Conservation (phyloP, 2,329 filamentous ascomycete genomes). For the Diplodia corticola region DNA sequence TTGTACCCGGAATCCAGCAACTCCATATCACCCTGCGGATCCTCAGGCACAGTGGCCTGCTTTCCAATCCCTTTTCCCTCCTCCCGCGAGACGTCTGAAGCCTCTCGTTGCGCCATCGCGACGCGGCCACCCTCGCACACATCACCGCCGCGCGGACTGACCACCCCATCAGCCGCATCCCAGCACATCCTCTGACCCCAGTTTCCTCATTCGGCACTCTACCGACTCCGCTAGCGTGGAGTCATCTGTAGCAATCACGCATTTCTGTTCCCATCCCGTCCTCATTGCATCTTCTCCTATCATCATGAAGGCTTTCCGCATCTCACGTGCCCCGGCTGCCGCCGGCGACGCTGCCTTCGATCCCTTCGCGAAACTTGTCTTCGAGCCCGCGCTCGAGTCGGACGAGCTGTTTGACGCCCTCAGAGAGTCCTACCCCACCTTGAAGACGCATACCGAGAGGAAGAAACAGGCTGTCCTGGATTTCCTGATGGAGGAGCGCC, state of each 20-base stretch:
- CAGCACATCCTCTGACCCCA: neutral
- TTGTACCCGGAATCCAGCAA: slow-evolving; percentile 3
- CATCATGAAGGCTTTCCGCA: slow-evolving; percentile 21
- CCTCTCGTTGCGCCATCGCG: slow-evolving; percentile 15
- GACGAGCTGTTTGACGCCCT: slow-evolving; percentile 24
- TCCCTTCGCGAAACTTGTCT: slow-evolving; percentile 23
- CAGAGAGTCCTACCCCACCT: slow-evolving; percentile 10
- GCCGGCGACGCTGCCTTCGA: slow-evolving; percentile 10
- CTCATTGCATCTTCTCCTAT: slow-evolving; percentile 2
- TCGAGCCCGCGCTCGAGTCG: slow-evolving; percentile 23
- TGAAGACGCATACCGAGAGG: slow-evolving; percentile 24
- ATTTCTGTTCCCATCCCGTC: slow-evolving; percentile 3
- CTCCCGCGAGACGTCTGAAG: slow-evolving; percentile 3
- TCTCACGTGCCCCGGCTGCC: slow-evolving; percentile 22
- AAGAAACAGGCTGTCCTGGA: slow-evolving; percentile 24
- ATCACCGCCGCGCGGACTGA: neutral
- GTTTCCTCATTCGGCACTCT: slow-evolving; percentile 1
- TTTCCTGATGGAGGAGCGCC: slow-evolving; percentile 23
- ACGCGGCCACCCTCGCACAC: slow-evolving; percentile 6
- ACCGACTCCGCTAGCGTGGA: slow-evolving; percentile 18
- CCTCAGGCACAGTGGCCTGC: neutral
- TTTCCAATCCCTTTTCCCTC: neutral
- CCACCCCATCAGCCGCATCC: neutral
- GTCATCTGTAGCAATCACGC: slow-evolving; percentile 4
- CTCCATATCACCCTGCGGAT: slow-evolving; percentile 14